phyloP scores from a whole-genome alignment of 2,329 filamentous ascomycete species.

The Ambrosiella cleistominuta region DNA sequence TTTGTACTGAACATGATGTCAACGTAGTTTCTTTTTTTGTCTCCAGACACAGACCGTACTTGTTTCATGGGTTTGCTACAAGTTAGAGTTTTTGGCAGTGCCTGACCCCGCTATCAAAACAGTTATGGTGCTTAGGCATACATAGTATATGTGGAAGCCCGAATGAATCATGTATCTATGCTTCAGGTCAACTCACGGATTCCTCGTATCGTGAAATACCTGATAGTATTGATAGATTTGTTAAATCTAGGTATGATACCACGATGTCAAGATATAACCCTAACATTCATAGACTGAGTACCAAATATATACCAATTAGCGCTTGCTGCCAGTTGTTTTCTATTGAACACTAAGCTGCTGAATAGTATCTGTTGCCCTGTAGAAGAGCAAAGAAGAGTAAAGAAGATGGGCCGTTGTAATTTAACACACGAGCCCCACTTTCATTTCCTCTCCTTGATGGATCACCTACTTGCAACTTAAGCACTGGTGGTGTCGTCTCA shows the following conservation, averaged over 20 bases:
- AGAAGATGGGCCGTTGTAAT: not conserved
- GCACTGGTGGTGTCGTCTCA: no score
- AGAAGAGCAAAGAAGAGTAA: slow-evolving; percentile 3
- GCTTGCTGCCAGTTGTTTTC: not conserved
- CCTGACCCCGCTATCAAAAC: not conserved
- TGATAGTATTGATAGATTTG: no score
- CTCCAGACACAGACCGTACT: not conserved
- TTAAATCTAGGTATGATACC: no score
- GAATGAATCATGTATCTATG: no score
- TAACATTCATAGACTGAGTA: not conserved
- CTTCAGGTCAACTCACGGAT: no score
- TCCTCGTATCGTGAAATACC: no score
- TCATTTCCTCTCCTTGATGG: not conserved
- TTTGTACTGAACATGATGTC: not conserved
- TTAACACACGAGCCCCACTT: not conserved
- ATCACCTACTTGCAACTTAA: not conserved
- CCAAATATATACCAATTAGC: not conserved
- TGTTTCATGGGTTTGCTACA: slow-evolving; percentile 7
- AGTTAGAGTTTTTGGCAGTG: not conserved
- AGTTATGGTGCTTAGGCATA: no score
- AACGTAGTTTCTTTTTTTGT: not conserved
- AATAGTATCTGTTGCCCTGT: not conserved
- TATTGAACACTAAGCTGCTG: no score
- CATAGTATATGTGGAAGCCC: no score
- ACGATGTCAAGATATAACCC: no score